Base-by-base conservation (phyloP, 495 filamentous ascomycete species). In the Aspergillus nanangensis region DNA sequence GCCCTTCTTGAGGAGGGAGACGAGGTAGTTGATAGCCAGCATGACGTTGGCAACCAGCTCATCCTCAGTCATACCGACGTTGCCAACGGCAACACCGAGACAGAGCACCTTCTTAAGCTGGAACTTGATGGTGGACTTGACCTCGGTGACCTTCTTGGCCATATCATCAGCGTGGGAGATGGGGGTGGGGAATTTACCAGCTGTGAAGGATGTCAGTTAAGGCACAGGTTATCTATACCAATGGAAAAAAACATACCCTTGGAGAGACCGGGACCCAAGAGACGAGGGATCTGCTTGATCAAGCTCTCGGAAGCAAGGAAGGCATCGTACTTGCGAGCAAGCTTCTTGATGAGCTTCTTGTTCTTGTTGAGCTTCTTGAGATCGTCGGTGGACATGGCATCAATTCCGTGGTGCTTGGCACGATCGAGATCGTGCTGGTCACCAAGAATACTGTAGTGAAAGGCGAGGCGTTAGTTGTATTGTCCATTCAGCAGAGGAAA, bases 331-430 rank as follows among this genome's bases (percentile, higher is more conserved):
- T 97, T 97, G 79, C 90, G 89, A 54, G 93, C 94, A 51, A 98
- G 88, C 84, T 97, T 98, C 87, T 98, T 98, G 85, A 98, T 96
- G 60, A 98, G 83, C 84, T 98, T 98, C 86, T 98, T 98, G 87
- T 98, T 98, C 87, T 97, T 98, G 84, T 98, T 98, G 55, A 98
- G 87, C 85, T 98, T 98, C 87, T 97, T 97, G 71, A 98, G 76
- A 73, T 98, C 93, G 61, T 98, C 93, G 51, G 87, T 74, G 65
- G 87, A 93, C 91, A 97, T 97, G 73, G 91, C 90, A 58, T 98
- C 93, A 56, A 96, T 80, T 62, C 88, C 89, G 61, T 88, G 87
- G 77, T 98, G 93, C 83, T 98, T 98, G 52, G 93, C 91, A 76
- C 93, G 88, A 69, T 98, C 93, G 64, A 98, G 95, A 83, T 98